Evolutionary conservation across 2,329 filamentous ascomycete species (phyloP).

Genomic region (Aureobasidium mangrovei): DNA sequence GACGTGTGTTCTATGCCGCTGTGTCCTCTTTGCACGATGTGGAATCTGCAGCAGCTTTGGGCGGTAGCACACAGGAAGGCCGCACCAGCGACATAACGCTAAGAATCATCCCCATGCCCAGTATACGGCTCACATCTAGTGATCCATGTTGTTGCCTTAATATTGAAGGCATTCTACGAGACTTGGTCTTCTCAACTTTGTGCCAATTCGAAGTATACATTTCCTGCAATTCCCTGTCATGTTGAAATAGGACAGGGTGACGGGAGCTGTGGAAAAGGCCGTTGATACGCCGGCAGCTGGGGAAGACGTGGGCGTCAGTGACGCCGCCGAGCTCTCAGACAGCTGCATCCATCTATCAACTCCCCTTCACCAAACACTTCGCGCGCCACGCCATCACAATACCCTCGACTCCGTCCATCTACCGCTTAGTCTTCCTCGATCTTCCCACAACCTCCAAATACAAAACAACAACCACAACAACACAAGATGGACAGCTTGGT

Average conservation of each 20-base stretch:
- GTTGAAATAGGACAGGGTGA: background rate
- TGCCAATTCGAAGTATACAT: too few species aligned
- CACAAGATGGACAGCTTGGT: constrained; percentile 80
- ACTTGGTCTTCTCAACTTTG: too few species aligned
- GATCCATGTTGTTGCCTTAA: too few species aligned
- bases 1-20: too few species aligned
- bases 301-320: background rate
- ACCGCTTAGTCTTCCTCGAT: background rate
- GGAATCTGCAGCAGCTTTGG: too few species aligned
- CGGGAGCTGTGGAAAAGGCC: background rate
- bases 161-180: too few species aligned
- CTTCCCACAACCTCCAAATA: background rate
- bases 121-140: too few species aligned
- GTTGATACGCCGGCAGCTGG: background rate
- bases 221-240: background rate
- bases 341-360: constrained; percentile 10
- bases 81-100: too few species aligned
- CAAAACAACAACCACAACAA: background rate
- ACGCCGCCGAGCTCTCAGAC: constrained; percentile 2
- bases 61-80: too few species aligned
- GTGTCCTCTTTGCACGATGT: too few species aligned
- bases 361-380: background rate
- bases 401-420: background rate
- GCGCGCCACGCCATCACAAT: background rate
- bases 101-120: too few species aligned